Evolutionary conservation across 176 grass and related monocot species (phyloP).

Genomic region (Oryza coarctata): DNA sequence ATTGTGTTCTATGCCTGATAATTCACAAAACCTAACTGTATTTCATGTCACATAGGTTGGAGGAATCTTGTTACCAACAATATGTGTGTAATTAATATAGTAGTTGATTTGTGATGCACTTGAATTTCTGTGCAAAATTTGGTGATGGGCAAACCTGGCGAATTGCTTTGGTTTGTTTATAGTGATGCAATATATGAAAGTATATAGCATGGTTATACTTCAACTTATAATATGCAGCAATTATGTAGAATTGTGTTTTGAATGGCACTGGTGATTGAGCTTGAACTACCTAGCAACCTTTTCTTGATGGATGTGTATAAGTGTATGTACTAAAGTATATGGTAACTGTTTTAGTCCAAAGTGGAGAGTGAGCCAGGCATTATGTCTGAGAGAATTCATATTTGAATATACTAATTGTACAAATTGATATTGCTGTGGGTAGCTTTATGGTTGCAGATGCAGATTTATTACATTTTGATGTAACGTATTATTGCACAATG

Average conservation of each 20-base stretch:
- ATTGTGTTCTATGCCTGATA: background rate
- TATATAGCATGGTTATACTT: background rate
- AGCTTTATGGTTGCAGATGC: background rate
- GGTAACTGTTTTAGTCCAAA: background rate
- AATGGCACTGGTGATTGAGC: background rate
- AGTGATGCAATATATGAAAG: background rate
- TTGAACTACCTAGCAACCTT: background rate
- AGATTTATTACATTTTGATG: background rate
- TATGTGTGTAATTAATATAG: background rate
- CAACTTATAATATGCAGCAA: background rate
- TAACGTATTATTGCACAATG: background rate
- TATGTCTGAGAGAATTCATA: background rate
- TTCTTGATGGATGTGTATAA: background rate
- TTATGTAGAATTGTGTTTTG: background rate
- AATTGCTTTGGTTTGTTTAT: background rate
- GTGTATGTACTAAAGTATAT: background rate
- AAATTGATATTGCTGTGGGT: background rate
- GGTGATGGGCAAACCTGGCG: background rate
- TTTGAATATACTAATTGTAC: background rate
- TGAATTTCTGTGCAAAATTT: background rate
- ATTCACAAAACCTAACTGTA: too few species aligned
- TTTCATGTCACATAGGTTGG: background rate
- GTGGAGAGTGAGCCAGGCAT: background rate
- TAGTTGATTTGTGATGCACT: background rate
- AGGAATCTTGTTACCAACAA: background rate